Percentiles rank a stretch among this genome's conserved stretches.
These are phyloP conservation scores for Paraphaeosphaeria minitans DNA, from an alignment of 2,329 filamentous ascomycete species.

Conservation along the genomic window DNA sequence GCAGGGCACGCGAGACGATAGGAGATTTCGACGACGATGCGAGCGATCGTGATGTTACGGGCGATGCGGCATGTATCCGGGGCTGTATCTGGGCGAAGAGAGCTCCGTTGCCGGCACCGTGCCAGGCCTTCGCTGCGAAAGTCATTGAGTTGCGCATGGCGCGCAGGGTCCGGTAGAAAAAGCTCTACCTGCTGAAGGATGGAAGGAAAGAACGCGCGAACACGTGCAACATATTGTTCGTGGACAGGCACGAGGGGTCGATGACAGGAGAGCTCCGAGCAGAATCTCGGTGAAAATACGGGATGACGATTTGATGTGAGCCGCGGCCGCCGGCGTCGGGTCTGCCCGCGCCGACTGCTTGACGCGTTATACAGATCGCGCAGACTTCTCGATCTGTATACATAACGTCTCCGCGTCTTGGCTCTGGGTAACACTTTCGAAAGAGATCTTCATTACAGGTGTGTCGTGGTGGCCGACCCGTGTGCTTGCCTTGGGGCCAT, in stretches of 20 bases:
- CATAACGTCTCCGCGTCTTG: no score
- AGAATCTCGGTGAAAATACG: conserved; percentile 11
- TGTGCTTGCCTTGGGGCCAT: no score
- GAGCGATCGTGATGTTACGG: conserved; percentile 20
- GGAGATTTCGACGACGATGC: conserved; percentile 18
- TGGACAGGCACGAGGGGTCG: conserved; percentile 8
- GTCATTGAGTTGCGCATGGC: conserved; percentile 44
- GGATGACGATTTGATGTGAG: conserved; percentile 9
- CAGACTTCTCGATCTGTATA: neutral
- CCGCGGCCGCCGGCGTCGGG: conserved; percentile 1
- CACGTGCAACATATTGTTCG: conserved; percentile 33
- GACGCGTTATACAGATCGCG: neutral
- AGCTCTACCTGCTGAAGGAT: conserved; percentile 29
- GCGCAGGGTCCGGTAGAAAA: conserved; percentile 11
- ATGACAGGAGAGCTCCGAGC: conserved; percentile 9
- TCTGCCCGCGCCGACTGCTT: neutral
- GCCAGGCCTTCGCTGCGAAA: conserved; percentile 42
- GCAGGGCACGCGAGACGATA: conserved; percentile 1
- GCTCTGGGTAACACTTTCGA: no score
- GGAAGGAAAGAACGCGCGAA: conserved; percentile 20
- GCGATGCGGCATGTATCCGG: conserved; percentile 25
- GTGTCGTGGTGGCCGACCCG: no score
- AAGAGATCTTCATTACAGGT: no score
- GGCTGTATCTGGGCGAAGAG: conserved; percentile 40
- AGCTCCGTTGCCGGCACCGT: conserved; percentile 41